phyloP scores from a whole-genome alignment of 164 flowering plant species.

The Vitis vinifera region ASM3070453v1 NC_081805.1:27293001-27293500 shows the following conservation, averaged over 20 bases:
- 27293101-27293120: slow-evolving; percentile 17
- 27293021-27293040: slow-evolving; percentile 5
- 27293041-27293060: slow-evolving; percentile 5
- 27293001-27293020: neutral
- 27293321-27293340: neutral
- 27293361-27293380: slow-evolving; percentile 5
- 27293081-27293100: neutral
- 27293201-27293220: neutral
- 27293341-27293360: slow-evolving; percentile 2
- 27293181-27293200: slow-evolving; percentile 10
- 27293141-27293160: neutral
- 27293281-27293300: neutral
- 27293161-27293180: slow-evolving; percentile 15
- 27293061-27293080: neutral
- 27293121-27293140: slow-evolving; percentile 28
- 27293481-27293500: neutral
- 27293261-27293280: neutral
- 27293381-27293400: neutral
- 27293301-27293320: neutral
- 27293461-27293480: neutral
- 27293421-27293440: neutral
- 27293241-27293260: neutral
- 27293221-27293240: neutral
- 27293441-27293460: neutral
- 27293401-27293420: neutral